phyloP scores from a whole-genome alignment of 2,329 filamentous ascomycete species.

The Trichophyton simii region DNA sequence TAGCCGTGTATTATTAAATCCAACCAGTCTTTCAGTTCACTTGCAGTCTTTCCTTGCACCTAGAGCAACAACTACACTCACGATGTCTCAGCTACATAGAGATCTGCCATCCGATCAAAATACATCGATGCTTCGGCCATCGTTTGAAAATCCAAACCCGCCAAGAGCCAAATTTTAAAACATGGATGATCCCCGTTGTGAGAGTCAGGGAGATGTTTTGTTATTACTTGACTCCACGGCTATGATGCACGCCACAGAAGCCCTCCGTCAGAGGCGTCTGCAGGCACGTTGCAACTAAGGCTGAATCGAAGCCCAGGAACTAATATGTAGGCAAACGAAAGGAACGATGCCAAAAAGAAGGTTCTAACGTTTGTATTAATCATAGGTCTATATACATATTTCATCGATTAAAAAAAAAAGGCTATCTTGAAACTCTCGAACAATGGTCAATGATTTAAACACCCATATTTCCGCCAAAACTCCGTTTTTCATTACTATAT shows the following conservation, averaged over 20 bases:
- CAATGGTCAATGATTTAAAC: not conserved
- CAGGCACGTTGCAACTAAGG: too few relatives aligned
- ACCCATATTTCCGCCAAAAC: not conserved
- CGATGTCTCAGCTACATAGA: not conserved
- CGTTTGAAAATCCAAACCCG: too few relatives aligned
- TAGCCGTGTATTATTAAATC: constrained; percentile 4
- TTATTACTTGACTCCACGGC: too few relatives aligned
- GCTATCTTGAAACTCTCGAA: not conserved
- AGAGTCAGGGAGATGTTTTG: too few relatives aligned
- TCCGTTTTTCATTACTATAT: not conserved
- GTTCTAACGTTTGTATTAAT: not conserved
- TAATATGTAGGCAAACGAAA: not conserved
- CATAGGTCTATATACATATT: not conserved
- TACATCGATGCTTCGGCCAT: not conserved
- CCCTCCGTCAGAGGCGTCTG: too few relatives aligned
- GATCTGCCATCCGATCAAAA: not conserved
- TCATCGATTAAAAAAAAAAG: not conserved
- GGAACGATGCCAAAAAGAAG: not conserved
- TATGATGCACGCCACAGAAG: too few relatives aligned
- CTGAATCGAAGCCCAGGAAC: not conserved
- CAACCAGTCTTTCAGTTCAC: not conserved
- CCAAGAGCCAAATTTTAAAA: too few relatives aligned
- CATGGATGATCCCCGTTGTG: too few relatives aligned
- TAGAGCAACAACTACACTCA: not conserved
- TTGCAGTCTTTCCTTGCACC: not conserved